Evolutionary conservation across 2,329 filamentous ascomycete species (phyloP).

Genomic region (Ophiostoma ips): DNA sequence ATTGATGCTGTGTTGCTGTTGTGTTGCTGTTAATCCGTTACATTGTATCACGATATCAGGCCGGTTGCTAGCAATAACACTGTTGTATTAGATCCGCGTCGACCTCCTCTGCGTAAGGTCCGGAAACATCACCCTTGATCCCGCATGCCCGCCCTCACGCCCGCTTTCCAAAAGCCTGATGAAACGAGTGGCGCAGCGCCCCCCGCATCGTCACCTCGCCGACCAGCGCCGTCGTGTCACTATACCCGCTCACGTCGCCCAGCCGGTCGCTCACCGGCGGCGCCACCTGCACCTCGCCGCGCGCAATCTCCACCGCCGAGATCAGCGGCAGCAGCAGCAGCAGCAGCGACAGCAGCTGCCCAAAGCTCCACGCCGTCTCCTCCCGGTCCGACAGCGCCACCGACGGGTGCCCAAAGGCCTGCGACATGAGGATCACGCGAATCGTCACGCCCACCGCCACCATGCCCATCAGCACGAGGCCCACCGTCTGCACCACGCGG

Average conservation of each 20-base stretch:
- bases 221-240: slow-evolving; percentile 20
- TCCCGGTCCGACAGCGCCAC: slow-evolving; percentile 35
- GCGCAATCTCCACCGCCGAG: slow-evolving; percentile 41
- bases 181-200: slow-evolving; percentile 14
- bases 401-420: slow-evolving; percentile 44
- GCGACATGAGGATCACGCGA: slow-evolving; percentile 41
- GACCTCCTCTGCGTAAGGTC: too few relatives aligned
- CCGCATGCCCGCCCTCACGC: too few relatives aligned
- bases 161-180: too few relatives aligned
- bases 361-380: slow-evolving; percentile 49
- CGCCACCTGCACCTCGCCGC: slow-evolving; percentile 30
- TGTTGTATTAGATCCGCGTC: too few relatives aligned
- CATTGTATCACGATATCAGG: too few relatives aligned
- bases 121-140: too few relatives aligned
- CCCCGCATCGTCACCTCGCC: slow-evolving; percentile 22
- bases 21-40: too few relatives aligned
- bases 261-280: slow-evolving; percentile 27
- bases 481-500: slow-evolving; percentile 36
- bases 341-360: slow-evolving; percentile 45
- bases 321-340: slow-evolving; percentile 46
- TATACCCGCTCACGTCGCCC: not conserved
- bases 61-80: too few relatives aligned
- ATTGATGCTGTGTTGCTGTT: too few relatives aligned
- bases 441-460: slow-evolving; percentile 45
- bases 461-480: slow-evolving; percentile 39